Evolutionary conservation across 768 basidiomycete genomes (phyloP).

Genomic region (Lactifluus subvellereus): DNA sequence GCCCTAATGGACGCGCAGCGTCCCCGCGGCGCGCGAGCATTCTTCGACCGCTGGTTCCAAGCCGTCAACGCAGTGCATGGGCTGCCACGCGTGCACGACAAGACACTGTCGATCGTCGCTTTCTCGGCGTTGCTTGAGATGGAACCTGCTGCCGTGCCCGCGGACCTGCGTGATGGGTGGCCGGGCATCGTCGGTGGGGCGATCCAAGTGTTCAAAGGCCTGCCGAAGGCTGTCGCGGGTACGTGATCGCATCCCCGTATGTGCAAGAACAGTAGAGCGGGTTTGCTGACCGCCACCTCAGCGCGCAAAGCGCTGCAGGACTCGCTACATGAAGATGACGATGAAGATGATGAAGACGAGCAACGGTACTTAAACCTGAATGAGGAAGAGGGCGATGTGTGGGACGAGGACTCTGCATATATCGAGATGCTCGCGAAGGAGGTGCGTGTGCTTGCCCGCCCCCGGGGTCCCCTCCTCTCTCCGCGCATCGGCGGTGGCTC

Average conservation of each 20-base stretch:
- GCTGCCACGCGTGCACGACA: slow-evolving; percentile 85
- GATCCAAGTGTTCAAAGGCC: slow-evolving; percentile 67
- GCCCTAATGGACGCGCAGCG: slow-evolving; percentile 62
- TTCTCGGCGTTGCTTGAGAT: slow-evolving; percentile 74
- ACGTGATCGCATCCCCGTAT: slow-evolving; percentile 17
- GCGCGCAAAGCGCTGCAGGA: slow-evolving; percentile 59
- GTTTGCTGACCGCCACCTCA: slow-evolving; percentile 26
- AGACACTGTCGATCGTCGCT: slow-evolving; percentile 74
- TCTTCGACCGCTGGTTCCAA: slow-evolving; percentile 83
- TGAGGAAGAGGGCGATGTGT: slow-evolving; percentile 79
- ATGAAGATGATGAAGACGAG: slow-evolving; percentile 30
- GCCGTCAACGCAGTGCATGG: slow-evolving; percentile 53
- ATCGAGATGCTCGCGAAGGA: slow-evolving; percentile 81
- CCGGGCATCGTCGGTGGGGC: slow-evolving; percentile 63
- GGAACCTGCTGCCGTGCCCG: slow-evolving; percentile 50
- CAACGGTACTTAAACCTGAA: slow-evolving; percentile 55
- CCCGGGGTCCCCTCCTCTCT: neutral
- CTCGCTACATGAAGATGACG: slow-evolving; percentile 27
- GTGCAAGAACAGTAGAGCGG: neutral
- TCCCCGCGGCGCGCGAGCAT: slow-evolving; percentile 57
- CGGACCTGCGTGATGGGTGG: slow-evolving; percentile 63
- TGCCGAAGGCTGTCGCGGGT: slow-evolving; percentile 76
- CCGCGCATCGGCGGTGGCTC: neutral
- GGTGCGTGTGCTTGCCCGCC: slow-evolving; percentile 36
- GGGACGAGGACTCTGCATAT: slow-evolving; percentile 87